Conservation (phyloP, 768 basidiomycete species). For the Xerocomellus intermedius region DNA sequence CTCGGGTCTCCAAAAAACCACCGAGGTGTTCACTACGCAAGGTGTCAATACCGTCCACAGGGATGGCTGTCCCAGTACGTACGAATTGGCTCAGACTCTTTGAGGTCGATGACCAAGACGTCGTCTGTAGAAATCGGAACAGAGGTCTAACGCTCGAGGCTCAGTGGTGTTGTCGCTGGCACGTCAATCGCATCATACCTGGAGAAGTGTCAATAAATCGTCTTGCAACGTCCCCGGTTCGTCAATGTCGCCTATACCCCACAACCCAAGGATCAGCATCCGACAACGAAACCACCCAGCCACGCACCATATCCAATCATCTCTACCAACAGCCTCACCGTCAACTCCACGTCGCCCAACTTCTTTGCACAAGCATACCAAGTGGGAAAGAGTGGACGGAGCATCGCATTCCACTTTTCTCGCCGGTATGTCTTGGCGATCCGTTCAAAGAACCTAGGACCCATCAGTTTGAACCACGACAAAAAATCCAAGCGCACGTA, state of each 20-base stretch:
- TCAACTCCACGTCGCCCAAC: constrained; percentile 73
- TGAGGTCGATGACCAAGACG: constrained; percentile 58
- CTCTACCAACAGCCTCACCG: constrained; percentile 75
- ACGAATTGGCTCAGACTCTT: constrained; percentile 65
- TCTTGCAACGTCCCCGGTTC: constrained; percentile 57
- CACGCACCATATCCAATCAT: constrained; percentile 74
- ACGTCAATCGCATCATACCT: constrained; percentile 42
- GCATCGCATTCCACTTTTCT: constrained; percentile 76
- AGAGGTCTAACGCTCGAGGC: constrained; percentile 53
- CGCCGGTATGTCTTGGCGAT: constrained; percentile 86
- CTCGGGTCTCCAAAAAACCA: constrained; percentile 71
- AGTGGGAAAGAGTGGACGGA: constrained; percentile 68
- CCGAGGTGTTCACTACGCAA: constrained; percentile 55
- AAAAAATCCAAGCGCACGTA: constrained; percentile 26
- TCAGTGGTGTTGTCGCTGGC: neutral
- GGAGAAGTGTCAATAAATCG: constrained; percentile 69
- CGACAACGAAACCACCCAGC: neutral
- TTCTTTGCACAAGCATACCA: constrained; percentile 85
- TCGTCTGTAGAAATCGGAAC: constrained; percentile 59
- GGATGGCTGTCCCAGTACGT: constrained; percentile 24
- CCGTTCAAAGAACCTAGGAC: constrained; percentile 82
- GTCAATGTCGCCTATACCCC: constrained; percentile 42
- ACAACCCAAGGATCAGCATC: neutral
- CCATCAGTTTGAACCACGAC: neutral
- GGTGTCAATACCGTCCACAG: constrained; percentile 2